A percentile compares a stretch with the other conserved stretches of the same genome.
phyloP scores from a whole-genome alignment of 306 rosid species.

The Rubus parviflorus region DNA sequence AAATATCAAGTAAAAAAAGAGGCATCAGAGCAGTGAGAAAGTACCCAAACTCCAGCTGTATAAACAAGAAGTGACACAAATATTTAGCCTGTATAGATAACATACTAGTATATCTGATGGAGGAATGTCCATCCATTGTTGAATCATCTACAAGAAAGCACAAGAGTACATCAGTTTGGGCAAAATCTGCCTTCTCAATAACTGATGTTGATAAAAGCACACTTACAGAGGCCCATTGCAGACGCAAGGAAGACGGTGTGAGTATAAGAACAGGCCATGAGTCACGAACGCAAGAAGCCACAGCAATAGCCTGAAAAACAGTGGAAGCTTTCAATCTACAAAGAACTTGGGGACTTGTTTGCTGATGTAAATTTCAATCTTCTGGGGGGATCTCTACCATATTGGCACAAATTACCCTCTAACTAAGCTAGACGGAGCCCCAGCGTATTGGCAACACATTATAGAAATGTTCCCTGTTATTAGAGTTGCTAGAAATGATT shows the following conservation, averaged over 20 bases:
- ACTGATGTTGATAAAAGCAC: conserved; percentile 16
- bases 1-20: conserved; percentile 5
- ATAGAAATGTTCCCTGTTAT: background rate
- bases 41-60: background rate
- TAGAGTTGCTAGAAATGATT: background rate
- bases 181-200: conserved; percentile 18
- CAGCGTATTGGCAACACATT: background rate
- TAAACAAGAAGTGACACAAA: background rate
- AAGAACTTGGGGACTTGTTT: background rate
- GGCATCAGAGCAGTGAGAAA: conserved; percentile 14
- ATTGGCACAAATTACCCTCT: background rate
- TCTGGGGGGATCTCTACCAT: background rate
- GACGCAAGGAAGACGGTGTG: conserved; percentile 83
- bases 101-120: conserved; percentile 86
- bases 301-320: conserved; percentile 86
- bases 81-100: conserved; percentile 26
- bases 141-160: conserved; percentile 72
- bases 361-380: background rate
- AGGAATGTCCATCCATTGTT: conserved; percentile 88
- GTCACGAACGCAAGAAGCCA: conserved; percentile 77
- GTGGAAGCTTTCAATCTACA: background rate
- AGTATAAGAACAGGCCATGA: conserved; percentile 95
- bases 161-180: conserved; percentile 27
- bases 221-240: conserved; percentile 96
- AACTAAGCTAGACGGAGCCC: background rate